Conservation (phyloP, 495 filamentous ascomycete genomes). For the Aspergillus affinis region DNA sequence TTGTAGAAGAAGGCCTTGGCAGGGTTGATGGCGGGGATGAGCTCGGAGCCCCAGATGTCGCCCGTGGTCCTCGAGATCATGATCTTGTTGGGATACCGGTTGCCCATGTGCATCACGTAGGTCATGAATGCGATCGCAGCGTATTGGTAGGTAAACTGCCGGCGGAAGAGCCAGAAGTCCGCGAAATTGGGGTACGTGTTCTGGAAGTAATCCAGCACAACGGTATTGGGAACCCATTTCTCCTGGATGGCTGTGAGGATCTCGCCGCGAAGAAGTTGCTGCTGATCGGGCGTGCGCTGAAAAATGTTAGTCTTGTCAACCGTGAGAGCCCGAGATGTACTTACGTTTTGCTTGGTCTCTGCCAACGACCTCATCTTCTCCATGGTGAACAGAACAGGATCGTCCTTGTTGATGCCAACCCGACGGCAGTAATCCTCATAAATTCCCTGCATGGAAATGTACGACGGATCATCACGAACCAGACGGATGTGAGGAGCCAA, state of each 20-base stretch:
- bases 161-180: slow-evolving; percentile 97
- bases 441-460: slow-evolving; percentile 89
- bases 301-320: slow-evolving; percentile 19
- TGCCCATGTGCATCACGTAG: slow-evolving; percentile 93
- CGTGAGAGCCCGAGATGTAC: slow-evolving; percentile 5
- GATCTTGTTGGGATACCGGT: slow-evolving; percentile 92
- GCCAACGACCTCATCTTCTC: slow-evolving; percentile 79
- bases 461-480: slow-evolving; percentile 91
- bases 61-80: slow-evolving; percentile 85
- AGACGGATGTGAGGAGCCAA: slow-evolving; percentile 89
- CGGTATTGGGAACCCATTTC: slow-evolving; percentile 76
- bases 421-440: slow-evolving; percentile 94
- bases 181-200: slow-evolving; percentile 82
- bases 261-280: slow-evolving; percentile 71
- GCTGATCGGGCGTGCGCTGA: slow-evolving; percentile 65
- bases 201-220: slow-evolving; percentile 88
- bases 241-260: slow-evolving; percentile 89
- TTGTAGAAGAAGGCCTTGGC: slow-evolving; percentile 88
- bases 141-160: slow-evolving; percentile 93
- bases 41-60: slow-evolving; percentile 94
- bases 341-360: slow-evolving; percentile 64
- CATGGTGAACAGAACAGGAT: slow-evolving; percentile 92
- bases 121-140: slow-evolving; percentile 99
- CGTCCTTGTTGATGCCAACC: slow-evolving; percentile 85
- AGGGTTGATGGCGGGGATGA: slow-evolving; percentile 79